Conservation (phyloP, 768 basidiomycete species). For the Pleurotus tuber-regium region DNA sequence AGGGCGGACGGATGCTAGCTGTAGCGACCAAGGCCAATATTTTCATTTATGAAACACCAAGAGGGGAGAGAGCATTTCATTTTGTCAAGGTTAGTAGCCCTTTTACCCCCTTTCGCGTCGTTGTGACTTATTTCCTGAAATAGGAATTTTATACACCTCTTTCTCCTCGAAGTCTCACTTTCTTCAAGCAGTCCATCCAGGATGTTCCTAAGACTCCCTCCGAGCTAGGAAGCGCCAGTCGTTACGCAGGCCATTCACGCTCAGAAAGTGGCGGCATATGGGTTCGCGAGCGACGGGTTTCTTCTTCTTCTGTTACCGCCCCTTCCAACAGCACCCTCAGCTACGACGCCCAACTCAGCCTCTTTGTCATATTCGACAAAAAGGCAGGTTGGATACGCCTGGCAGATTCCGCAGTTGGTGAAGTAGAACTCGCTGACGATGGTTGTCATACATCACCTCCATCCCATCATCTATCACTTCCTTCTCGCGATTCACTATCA, state of each 20-base stretch:
- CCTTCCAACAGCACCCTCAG: conserved; percentile 32
- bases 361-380: conserved; percentile 88
- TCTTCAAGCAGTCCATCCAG: conserved; percentile 66
- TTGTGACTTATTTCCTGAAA: no score
- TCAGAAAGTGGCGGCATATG: conserved; percentile 39
- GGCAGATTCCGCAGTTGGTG: conserved; percentile 76
- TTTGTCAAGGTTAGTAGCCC: conserved; percentile 64
- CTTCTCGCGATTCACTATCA: conserved; percentile 27
- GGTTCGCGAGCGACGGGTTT: conserved; percentile 26
- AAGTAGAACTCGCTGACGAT: conserved; percentile 62
- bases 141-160: conserved; percentile 86
- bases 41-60: conserved; percentile 77
- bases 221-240: conserved; percentile 34
- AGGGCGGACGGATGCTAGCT: conserved; percentile 57
- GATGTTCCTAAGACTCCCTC: conserved; percentile 45
- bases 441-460: conserved; percentile 26
- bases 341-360: conserved; percentile 69
- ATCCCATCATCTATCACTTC: conserved; percentile 16
- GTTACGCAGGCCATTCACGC: conserved; percentile 36
- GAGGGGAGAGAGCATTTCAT: conserved; percentile 78
- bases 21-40: conserved; percentile 75
- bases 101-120: conserved; percentile 7
- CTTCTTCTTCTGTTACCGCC: conserved; percentile 24
- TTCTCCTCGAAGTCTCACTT: conserved; percentile 61
- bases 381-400: conserved; percentile 83